Conservation (phyloP, 495 filamentous ascomycete genomes). For the Rusavskia elegans region DNA sequence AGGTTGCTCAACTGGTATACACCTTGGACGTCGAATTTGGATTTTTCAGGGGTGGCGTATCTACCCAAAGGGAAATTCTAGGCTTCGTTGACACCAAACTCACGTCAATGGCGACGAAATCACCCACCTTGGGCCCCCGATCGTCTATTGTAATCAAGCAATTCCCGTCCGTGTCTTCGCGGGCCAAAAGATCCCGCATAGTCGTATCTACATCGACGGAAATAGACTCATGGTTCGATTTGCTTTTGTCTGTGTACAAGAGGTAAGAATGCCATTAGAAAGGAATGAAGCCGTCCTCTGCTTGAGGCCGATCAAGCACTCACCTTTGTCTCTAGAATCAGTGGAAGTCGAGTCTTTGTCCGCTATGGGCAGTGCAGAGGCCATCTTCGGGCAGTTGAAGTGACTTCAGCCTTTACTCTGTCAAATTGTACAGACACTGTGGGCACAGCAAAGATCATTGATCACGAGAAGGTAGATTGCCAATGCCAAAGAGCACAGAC, state of each 20-base stretch:
- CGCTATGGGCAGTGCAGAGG: too few relatives aligned
- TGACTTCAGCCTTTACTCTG: too few relatives aligned
- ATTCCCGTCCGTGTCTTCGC: conserved; percentile 83
- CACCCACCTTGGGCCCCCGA: conserved; percentile 69
- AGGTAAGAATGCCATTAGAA: too few relatives aligned
- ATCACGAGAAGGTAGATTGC: too few relatives aligned
- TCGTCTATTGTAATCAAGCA: conserved; percentile 96
- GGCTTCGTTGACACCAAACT: conserved; percentile 18
- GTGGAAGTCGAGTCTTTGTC: too few relatives aligned
- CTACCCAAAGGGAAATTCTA: background rate
- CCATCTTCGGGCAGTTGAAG: too few relatives aligned
- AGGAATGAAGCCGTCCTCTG: too few relatives aligned
- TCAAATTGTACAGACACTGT: too few relatives aligned
- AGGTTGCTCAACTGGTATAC: conserved; percentile 94
- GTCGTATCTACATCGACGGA: conserved; percentile 56
- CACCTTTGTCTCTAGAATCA: background rate
- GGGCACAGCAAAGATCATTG: too few relatives aligned
- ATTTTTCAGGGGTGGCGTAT: background rate
- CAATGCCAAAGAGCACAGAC: too few relatives aligned
- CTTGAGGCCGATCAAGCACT: background rate
- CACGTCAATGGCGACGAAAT: background rate
- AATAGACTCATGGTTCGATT: background rate
- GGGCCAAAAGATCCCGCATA: conserved; percentile 49
- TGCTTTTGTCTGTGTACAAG: background rate
- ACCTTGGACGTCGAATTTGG: conserved; percentile 56